These are phyloP conservation scores for Trifolium pratense DNA, from an alignment of 306 rosid genomes.

Conservation along the genomic window DNA sequence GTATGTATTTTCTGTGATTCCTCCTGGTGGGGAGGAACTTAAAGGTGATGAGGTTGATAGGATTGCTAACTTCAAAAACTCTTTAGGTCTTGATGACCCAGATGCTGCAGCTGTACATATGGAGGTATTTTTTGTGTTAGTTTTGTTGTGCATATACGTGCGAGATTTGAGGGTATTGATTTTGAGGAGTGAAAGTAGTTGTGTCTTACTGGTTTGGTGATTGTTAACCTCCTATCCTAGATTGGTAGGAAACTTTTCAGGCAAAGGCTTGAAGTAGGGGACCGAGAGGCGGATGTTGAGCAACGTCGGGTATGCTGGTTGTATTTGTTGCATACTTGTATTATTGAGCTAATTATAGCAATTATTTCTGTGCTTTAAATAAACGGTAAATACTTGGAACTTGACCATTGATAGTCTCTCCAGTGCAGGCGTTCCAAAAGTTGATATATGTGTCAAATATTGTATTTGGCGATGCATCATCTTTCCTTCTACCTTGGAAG, in stretches of 20 bases:
- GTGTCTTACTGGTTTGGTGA: slow-evolving; percentile 41
- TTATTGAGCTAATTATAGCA: slow-evolving; percentile 15
- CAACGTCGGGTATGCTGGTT: slow-evolving; percentile 86
- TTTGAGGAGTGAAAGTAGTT: slow-evolving; percentile 31
- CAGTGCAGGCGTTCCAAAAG: slow-evolving; percentile 99
- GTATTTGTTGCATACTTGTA: slow-evolving; percentile 17
- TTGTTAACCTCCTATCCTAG: slow-evolving; percentile 48
- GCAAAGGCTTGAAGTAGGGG: slow-evolving; percentile 96
- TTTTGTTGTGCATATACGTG: too few relatives aligned
- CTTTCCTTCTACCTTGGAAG: slow-evolving; percentile 98
- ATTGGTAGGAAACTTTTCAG: slow-evolving; percentile 87
- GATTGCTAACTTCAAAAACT: slow-evolving; percentile 72
- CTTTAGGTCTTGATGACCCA: slow-evolving; percentile 92
- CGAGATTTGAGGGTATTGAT: slow-evolving; percentile 31
- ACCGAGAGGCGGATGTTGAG: slow-evolving; percentile 79
- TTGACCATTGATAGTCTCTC: slow-evolving; percentile 79
- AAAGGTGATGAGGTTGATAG: slow-evolving; percentile 81
- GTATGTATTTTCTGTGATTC: slow-evolving; percentile 81
- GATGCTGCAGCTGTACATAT: slow-evolving; percentile 98
- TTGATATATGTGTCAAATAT: slow-evolving; percentile 91
- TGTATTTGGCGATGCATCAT: slow-evolving; percentile 95
- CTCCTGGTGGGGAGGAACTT: slow-evolving; percentile 83
- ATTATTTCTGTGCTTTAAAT: slow-evolving; percentile 9
- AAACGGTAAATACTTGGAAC: slow-evolving; percentile 54
- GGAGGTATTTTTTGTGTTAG: slow-evolving; percentile 65